A percentile compares a stretch with the other conserved stretches of the same genome.
phyloP scores from a whole-genome alignment of 2,329 filamentous ascomycete species.

The Phialemoniopsis sp. region DNA sequence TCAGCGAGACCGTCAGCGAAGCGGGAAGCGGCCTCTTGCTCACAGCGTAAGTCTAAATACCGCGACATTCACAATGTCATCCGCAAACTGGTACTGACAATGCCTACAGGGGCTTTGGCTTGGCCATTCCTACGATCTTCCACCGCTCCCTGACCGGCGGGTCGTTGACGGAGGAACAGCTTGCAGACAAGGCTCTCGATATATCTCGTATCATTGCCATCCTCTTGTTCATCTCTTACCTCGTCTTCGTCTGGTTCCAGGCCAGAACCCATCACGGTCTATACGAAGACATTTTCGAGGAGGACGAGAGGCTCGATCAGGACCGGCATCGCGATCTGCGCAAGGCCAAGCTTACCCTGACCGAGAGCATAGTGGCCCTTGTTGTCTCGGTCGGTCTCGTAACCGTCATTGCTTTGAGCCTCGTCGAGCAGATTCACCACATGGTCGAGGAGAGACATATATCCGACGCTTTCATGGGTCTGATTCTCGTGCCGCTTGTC shows the following conservation, averaged over 20 bases:
- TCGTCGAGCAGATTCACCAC: conserved; percentile 68
- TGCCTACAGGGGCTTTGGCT: conserved; percentile 36
- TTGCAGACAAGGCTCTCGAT: conserved; percentile 50
- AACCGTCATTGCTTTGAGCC: conserved; percentile 66
- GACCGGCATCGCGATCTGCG: conserved; percentile 56
- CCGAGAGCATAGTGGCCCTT: conserved; percentile 66
- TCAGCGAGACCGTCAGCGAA: conserved; percentile 74
- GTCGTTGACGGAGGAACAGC: conserved; percentile 21
- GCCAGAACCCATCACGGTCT: conserved; percentile 73
- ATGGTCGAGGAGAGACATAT: conserved; percentile 42
- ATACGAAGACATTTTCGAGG: conserved; percentile 68
- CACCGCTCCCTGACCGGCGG: conserved; percentile 33
- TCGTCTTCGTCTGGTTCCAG: conserved; percentile 68
- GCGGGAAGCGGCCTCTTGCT: conserved; percentile 73
- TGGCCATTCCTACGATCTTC: conserved; percentile 54
- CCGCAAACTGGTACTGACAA: conserved; percentile 3
- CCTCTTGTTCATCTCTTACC: conserved; percentile 66
- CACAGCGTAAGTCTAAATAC: conserved; percentile 61
- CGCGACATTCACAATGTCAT: neutral
- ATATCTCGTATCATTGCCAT: conserved; percentile 70
- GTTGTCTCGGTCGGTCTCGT: conserved; percentile 63
- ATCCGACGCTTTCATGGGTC: conserved; percentile 54
- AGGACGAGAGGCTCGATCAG: conserved; percentile 63
- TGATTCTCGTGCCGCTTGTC: conserved; percentile 77
- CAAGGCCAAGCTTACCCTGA: conserved; percentile 69